A percentile compares a stretch with the other conserved stretches of the same genome.
phyloP scores from a whole-genome alignment of 352 stramenopile genomes.

The Phytopythium cucurbitacearum region DNA sequence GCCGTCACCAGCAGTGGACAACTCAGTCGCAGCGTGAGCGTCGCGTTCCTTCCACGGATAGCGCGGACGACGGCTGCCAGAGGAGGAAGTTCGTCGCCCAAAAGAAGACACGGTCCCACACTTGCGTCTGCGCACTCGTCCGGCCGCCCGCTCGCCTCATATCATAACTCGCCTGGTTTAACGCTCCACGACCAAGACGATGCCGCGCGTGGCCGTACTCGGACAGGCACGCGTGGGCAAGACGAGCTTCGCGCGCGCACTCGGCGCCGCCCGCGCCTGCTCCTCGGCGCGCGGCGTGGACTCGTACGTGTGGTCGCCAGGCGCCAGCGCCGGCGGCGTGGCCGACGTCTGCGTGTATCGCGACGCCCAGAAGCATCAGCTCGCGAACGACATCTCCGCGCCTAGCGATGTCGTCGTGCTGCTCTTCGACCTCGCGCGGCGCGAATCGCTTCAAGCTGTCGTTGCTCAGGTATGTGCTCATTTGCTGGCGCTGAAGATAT shows the following conservation, averaged over 20 bases:
- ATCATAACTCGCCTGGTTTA: no score
- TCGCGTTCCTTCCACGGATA: no score
- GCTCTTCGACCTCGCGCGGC: conserved; percentile 46
- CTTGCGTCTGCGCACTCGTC: no score
- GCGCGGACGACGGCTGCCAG: no score
- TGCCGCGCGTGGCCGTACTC: conserved; percentile 30
- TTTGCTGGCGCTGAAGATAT: not conserved
- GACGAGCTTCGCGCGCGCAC: conserved; percentile 39
- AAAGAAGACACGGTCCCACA: no score
- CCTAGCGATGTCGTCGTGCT: conserved; percentile 31
- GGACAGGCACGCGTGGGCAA: conserved; percentile 42
- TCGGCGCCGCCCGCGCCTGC: conserved; percentile 22
- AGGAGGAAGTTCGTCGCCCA: no score
- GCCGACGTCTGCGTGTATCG: conserved; percentile 10
- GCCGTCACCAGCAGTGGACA: no score
- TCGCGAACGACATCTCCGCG: conserved; percentile 7
- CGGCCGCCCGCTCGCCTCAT: no score
- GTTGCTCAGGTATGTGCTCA: conserved; percentile 20
- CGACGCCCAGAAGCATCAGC: conserved; percentile 8
- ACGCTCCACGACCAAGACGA: conserved; percentile 1
- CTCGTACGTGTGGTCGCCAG: conserved; percentile 1
- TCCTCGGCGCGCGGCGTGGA: not conserved
- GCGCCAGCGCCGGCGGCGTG: not conserved
- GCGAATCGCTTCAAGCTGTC: conserved; percentile 31
- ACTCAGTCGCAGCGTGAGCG: no score